Percentiles rank a stretch among this genome's conserved stretches.
These are phyloP conservation scores for Fagopyrum tataricum DNA, from an alignment of 148 eudicot genomes.

Conservation along the genomic window DNA sequence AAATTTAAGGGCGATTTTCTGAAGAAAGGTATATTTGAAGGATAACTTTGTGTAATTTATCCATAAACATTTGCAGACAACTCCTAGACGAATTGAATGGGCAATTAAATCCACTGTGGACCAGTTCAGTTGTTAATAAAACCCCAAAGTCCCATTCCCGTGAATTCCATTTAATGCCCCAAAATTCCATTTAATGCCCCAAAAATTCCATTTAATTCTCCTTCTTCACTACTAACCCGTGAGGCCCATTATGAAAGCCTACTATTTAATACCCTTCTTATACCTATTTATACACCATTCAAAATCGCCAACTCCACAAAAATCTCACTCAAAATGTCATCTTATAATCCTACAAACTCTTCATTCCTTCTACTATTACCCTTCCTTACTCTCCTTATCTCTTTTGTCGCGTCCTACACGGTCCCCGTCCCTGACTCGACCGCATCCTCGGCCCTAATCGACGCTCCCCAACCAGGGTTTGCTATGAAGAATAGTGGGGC, in stretches of 20 bases:
- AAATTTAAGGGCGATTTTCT: too few species aligned
- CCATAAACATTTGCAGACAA: not conserved
- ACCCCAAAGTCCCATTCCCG: conserved; percentile 5
- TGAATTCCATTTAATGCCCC: conserved; percentile 10
- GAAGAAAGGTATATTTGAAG: too few species aligned
- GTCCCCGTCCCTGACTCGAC: conserved; percentile 62
- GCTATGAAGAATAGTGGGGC: conserved; percentile 51
- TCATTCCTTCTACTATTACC: not conserved
- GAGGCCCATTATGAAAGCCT: conserved; percentile 14
- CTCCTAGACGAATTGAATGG: not conserved
- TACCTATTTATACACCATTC: conserved; percentile 5
- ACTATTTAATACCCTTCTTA: not conserved
- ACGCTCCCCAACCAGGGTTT: conserved; percentile 61
- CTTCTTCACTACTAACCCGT: conserved; percentile 13
- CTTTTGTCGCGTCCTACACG: conserved; percentile 38
- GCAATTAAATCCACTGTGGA: not conserved
- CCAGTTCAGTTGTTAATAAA: not conserved
- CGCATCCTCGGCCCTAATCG: conserved; percentile 47
- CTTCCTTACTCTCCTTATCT: conserved; percentile 22
- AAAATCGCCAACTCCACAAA: not conserved
- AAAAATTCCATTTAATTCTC: not conserved
- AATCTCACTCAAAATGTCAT: not conserved
- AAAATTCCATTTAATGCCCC: not conserved
- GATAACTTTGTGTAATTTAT: too few species aligned
- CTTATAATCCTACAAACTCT: not conserved